phyloP scores from a whole-genome alignment of 768 basidiomycete species.

The Lactifluus rugatus region DNA sequence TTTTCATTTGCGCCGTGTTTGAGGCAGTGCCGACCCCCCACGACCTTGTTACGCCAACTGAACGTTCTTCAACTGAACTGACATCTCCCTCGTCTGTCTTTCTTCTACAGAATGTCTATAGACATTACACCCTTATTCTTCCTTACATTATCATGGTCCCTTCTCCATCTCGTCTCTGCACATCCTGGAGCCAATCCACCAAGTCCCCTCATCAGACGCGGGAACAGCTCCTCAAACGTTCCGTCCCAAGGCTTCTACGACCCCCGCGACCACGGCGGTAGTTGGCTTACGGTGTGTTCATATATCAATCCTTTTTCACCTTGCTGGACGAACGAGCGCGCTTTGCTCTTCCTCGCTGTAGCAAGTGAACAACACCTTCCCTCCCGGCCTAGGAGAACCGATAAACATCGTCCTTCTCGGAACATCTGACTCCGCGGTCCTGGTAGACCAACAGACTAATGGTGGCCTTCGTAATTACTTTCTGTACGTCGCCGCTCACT shows the following conservation, averaged over 20 bases:
- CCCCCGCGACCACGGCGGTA: slow-evolving; percentile 49
- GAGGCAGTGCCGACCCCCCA: not conserved
- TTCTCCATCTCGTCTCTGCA: slow-evolving; percentile 18
- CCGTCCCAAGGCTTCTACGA: slow-evolving; percentile 52
- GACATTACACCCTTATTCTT: slow-evolving; percentile 23
- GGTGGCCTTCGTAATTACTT: slow-evolving; percentile 81
- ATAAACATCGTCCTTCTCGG: slow-evolving; percentile 75
- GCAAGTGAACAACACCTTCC: slow-evolving; percentile 3
- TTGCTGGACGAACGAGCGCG: not conserved
- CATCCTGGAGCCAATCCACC: slow-evolving; percentile 14
- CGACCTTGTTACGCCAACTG: not conserved
- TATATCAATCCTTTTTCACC: not conserved
- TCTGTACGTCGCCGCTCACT: slow-evolving; percentile 40
- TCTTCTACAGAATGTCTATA: slow-evolving; percentile 26
- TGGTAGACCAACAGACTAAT: slow-evolving; percentile 45
- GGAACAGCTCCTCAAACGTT: slow-evolving; percentile 25
- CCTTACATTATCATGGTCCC: slow-evolving; percentile 27
- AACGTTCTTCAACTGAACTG: not conserved
- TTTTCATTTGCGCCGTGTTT: not conserved
- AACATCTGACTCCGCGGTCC: slow-evolving; percentile 59
- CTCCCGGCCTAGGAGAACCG: slow-evolving; percentile 47
- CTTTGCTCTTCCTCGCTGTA: not conserved
- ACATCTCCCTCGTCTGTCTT: not conserved
- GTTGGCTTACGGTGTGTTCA: slow-evolving; percentile 56
- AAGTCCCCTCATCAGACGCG: slow-evolving; percentile 21